Conservation (phyloP, 1,139 yeast species). For the Taphrina sp. region DNA sequence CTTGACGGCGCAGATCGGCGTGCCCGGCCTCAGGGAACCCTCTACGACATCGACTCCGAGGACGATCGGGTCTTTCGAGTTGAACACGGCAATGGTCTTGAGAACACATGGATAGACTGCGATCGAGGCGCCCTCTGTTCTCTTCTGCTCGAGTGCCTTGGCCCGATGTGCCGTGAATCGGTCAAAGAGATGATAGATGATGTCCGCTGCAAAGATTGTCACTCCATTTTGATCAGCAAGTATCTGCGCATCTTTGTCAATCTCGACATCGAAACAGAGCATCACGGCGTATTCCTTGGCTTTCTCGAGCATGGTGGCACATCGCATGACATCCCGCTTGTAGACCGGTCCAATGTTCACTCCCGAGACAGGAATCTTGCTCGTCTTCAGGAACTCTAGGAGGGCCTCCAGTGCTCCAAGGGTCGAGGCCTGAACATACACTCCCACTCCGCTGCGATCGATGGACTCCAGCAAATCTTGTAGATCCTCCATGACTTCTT, state of each 20-base stretch:
- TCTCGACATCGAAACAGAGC: slow-evolving; percentile 96
- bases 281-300: slow-evolving; percentile 94
- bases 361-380: slow-evolving; percentile 86
- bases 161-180: slow-evolving; percentile 89
- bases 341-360: slow-evolving; percentile 96
- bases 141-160: slow-evolving; percentile 80
- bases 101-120: slow-evolving; percentile 95
- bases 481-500: slow-evolving; percentile 97
- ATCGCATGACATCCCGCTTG: slow-evolving; percentile 97
- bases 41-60: slow-evolving; percentile 96
- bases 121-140: slow-evolving; percentile 80
- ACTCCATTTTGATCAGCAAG: slow-evolving; percentile 92
- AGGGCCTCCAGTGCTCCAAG: slow-evolving; percentile 97
- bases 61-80: slow-evolving; percentile 98
- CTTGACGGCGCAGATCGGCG: slow-evolving; percentile 94
- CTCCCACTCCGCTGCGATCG: slow-evolving; percentile 93
- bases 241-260: slow-evolving; percentile 97
- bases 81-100: slow-evolving; percentile 91
- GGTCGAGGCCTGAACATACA: slow-evolving; percentile 96
- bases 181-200: slow-evolving; percentile 94
- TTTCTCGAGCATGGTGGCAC: slow-evolving; percentile 92
- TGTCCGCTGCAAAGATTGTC: slow-evolving; percentile 89
- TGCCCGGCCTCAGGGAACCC: slow-evolving; percentile 85
- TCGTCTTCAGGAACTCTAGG: slow-evolving; percentile 91
- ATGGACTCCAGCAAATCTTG: slow-evolving; percentile 93